Evolutionary conservation across 2,329 filamentous ascomycete species (phyloP).

Genomic region (Aciculosporium take): DNA sequence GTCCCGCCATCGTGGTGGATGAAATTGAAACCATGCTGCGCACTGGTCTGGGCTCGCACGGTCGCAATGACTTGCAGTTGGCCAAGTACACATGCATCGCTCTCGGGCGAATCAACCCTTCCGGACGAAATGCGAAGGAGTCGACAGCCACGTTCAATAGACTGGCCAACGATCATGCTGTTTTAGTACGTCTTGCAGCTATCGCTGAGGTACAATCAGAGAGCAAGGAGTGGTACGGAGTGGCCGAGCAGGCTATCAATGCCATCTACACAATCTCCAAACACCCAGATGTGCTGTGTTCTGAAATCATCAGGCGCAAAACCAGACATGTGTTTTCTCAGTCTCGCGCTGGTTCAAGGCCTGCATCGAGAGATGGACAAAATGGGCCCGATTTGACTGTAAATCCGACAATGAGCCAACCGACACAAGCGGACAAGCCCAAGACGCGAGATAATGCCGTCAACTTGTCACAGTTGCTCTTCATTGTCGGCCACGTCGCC

Average conservation of each 20-base stretch:
- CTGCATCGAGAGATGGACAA: constrained; percentile 26
- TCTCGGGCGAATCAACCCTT: constrained; percentile 76
- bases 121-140: constrained; percentile 64
- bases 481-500: constrained; percentile 89
- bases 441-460: constrained; percentile 54
- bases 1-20: constrained; percentile 80
- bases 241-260: constrained; percentile 89
- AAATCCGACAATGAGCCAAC: constrained; percentile 14
- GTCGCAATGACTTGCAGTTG: constrained; percentile 69
- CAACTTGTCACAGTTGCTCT: constrained; percentile 77
- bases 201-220: constrained; percentile 78
- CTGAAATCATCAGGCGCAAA: constrained; percentile 76
- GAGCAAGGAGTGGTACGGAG: constrained; percentile 90
- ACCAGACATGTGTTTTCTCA: constrained; percentile 63
- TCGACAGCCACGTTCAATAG: constrained; percentile 56
- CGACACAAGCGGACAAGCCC: constrained; percentile 15
- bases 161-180: constrained; percentile 81
- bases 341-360: constrained; percentile 28
- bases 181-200: constrained; percentile 64
- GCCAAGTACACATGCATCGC: constrained; percentile 95
- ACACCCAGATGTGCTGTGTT: constrained; percentile 85
- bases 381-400: constrained; percentile 18
- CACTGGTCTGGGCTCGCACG: constrained; percentile 71
- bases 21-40: constrained; percentile 92
- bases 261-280: constrained; percentile 91